phyloP scores from a whole-genome alignment of 1,139 yeast species.

The Debaryomycetaceae sp. region DNA sequence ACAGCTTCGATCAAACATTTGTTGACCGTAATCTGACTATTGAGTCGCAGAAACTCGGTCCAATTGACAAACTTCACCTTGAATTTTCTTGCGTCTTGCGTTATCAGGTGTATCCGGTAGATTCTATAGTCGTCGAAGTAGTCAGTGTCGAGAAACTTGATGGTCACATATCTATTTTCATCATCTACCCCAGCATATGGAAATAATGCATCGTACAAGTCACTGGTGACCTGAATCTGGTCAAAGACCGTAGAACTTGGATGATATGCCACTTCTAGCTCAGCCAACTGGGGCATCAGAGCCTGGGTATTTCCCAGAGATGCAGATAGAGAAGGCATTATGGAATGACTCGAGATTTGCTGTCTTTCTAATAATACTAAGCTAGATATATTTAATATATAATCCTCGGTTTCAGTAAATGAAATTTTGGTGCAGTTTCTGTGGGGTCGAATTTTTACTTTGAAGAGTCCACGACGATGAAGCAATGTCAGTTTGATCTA shows the following conservation, averaged over 20 bases:
- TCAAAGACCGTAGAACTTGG: conserved; percentile 12
- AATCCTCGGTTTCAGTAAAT: neutral
- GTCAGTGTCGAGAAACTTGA: conserved; percentile 43
- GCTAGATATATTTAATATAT: neutral
- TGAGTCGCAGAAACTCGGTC: conserved; percentile 28
- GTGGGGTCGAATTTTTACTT: neutral
- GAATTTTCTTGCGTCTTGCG: conserved; percentile 15
- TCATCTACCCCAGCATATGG: conserved; percentile 11
- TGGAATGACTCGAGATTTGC: neutral
- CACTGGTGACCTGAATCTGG: conserved; percentile 31
- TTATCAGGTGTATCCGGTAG: conserved; percentile 32
- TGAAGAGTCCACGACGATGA: neutral
- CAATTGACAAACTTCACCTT: conserved; percentile 38
- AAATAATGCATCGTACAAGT: conserved; percentile 31
- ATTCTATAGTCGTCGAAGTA: conserved; percentile 33
- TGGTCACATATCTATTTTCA: conserved; percentile 21
- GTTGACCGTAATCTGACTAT: conserved; percentile 32
- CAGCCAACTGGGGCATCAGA: neutral
- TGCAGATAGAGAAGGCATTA: neutral
- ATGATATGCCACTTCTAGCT: neutral
- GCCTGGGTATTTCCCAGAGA: neutral
- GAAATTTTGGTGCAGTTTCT: neutral
- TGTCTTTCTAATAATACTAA: neutral
- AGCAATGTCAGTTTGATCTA: neutral
- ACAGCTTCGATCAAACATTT: conserved; percentile 32